A percentile compares a stretch with the other conserved stretches of the same genome.
phyloP scores from a whole-genome alignment of 2,329 filamentous ascomycete species.

The Coleophoma cylindrospora region DNA sequence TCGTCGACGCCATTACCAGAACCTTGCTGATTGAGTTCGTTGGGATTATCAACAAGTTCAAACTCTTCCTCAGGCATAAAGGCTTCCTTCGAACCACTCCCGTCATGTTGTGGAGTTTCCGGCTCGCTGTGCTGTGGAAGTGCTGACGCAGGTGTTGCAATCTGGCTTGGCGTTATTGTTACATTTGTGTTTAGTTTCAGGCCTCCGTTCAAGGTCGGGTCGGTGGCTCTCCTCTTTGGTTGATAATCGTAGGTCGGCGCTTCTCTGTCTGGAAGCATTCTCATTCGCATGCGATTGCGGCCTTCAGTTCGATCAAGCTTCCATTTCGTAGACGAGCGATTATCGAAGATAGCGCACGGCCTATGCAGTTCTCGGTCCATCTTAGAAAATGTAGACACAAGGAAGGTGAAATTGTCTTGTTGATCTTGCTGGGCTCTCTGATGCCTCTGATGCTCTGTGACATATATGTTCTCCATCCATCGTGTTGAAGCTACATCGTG shows the following conservation, averaged over 20 bases:
- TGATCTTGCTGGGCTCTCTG: conserved; percentile 88
- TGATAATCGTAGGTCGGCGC: conserved; percentile 70
- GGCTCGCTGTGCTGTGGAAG: conserved; percentile 10
- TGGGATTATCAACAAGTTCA: conserved; percentile 91
- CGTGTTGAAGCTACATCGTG: conserved; percentile 83
- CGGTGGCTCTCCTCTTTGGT: conserved; percentile 68
- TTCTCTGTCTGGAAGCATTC: conserved; percentile 74
- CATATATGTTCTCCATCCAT: conserved; percentile 95
- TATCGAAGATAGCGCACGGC: conserved; percentile 75
- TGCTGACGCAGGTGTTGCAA: conserved; percentile 1
- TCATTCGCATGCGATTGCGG: conserved; percentile 87
- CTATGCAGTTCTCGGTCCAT: conserved; percentile 75
- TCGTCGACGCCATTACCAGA: conserved; percentile 51
- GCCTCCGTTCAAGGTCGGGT: conserved; percentile 30
- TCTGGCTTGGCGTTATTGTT: conserved; percentile 1
- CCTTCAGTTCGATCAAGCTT: conserved; percentile 94
- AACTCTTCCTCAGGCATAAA: conserved; percentile 73
- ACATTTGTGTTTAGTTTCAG: conserved; percentile 28
- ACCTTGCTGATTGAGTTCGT: conserved; percentile 41
- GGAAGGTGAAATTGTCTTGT: conserved; percentile 79
- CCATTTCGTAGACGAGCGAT: conserved; percentile 66
- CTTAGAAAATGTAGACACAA: conserved; percentile 69
- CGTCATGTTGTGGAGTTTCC: conserved; percentile 7
- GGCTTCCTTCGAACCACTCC: conserved; percentile 13
- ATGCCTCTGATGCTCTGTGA: conserved; percentile 86